Base-by-base conservation (phyloP, 73 alveolate species). In the Paramecium sexaurelia region DNA sequence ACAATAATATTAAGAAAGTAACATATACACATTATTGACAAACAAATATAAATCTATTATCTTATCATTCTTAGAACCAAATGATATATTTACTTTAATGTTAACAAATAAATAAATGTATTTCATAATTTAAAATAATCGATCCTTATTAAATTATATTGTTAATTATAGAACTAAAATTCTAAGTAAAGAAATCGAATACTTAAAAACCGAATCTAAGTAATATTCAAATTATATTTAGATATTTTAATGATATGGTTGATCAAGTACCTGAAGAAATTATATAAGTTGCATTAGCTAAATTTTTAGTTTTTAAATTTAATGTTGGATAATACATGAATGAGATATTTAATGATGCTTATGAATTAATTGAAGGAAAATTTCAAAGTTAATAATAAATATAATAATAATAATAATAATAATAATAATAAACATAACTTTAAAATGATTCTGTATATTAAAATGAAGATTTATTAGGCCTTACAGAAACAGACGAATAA, bases 261-360 rank as follows among this genome's bases (percentile, higher is more conserved):
- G 7, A 19, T 17, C 9, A 24, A 29, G 29, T 78, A 3, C 90
- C 90, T 19, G 68, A 78, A 41, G 90, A 78, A 43, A 26, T 78
- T 9, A 26, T 78, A 24, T 24, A 78, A 78, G 10, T 78, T 41
- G 73, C 75, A 22, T 24, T 78, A 5, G 90, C 90, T 13, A 78
- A 78, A 43, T 78, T 78, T 78, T 45, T 78, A 45, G 90, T 45
- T 78, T 78, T 78, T 47, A 78, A 78, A 78, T 39, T 78, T 24
- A 78, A 78, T 39, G 71, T 45, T 20, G 90, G 90, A 40, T 78
- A 78, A 40, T 78, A 78, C 17, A 78, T 78, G 90, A 41, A 37
- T 78, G 90, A 78, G 15, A 33, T 78, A 41, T 78, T 78, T 43
- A 40, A 78, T 45, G 90, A 78, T 19, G 90, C 73, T 5, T 78